phyloP scores from a whole-genome alignment of 2,329 filamentous ascomycete species.

The Arthrobotrys megalospora region DNA sequence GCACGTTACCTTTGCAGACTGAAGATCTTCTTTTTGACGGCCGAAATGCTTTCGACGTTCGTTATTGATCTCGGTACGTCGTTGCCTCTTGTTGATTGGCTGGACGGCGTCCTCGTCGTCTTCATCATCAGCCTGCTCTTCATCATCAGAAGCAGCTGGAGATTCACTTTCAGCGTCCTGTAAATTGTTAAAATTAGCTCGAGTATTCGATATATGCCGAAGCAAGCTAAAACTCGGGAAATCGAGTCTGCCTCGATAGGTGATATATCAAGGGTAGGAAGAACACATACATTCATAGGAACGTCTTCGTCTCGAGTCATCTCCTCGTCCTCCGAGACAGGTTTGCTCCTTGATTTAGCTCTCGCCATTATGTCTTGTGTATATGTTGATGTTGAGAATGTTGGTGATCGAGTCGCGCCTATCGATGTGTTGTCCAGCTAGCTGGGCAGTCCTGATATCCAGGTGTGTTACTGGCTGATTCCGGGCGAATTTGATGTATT shows the following conservation, averaged over 20 bases:
- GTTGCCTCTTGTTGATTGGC: constrained; percentile 83
- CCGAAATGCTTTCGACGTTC: constrained; percentile 92
- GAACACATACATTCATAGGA: constrained; percentile 63
- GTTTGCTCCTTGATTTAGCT: constrained; percentile 51
- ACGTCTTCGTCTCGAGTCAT: constrained; percentile 62
- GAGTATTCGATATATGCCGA: constrained; percentile 26
- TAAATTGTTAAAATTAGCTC: constrained; percentile 42
- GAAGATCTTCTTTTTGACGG: constrained; percentile 92
- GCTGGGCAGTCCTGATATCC: constrained; percentile 48
- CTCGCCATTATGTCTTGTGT: constrained; percentile 38
- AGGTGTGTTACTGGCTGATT: constrained; percentile 40
- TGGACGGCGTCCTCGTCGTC: constrained; percentile 75
- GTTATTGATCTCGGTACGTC: constrained; percentile 84
- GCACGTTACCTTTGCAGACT: constrained; percentile 86
- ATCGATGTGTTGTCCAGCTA: constrained; percentile 60
- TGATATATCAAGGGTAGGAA: constrained; percentile 4
- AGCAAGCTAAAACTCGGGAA: constrained; percentile 23
- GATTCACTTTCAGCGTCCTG: constrained; percentile 56
- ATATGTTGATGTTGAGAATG: constrained; percentile 6
- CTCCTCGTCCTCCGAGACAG: constrained; percentile 52
- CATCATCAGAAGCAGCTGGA: constrained; percentile 39
- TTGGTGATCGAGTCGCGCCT: constrained; percentile 41
- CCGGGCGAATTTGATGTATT: constrained; percentile 39
- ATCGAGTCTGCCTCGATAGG: constrained; percentile 12
- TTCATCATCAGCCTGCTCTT: constrained; percentile 62